Evolutionary conservation across 176 grass and related monocot genomes (phyloP), one percentile per base, ranked within the genome.

Genomic region (Cenchrus purpureus): DNA sequence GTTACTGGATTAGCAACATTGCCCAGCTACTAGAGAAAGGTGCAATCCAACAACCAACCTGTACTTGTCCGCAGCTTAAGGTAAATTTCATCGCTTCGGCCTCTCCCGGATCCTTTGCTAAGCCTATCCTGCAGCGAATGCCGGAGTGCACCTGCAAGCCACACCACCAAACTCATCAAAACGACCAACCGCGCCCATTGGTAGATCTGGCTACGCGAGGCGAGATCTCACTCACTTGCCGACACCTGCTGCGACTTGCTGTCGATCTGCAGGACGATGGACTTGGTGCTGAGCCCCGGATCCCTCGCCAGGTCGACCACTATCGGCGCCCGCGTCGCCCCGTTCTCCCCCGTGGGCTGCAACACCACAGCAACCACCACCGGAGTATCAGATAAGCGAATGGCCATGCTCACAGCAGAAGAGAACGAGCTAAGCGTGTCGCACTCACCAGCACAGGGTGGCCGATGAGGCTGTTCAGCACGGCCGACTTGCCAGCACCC

Each of bases 171-270:
- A 86, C 74, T 78, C 16, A 81, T 75, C 56, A 72, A 51, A 89
- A 70, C 60, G 72, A 69, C 82, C 71, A 88, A 72, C 50, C 83
- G 56, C 32, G 19, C 1, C 15, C 79, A 79, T 83, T 68, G 68
- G 4, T 79, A 88, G 86, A 88, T 85, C 85, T 64, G 73, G 25
- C 42, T 46, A 72, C 2, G 8, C 10, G 32, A 56, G 1, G 68
- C 32, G 46, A 92, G 87, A 91, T 82, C 78, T 90, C 77, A 92
- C 95, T 91, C 87, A 98, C 95, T 98, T 82, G 95, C 91, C 16
- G 95, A 93, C 69, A 98, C 95, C 79, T 98, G 95, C 88, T 98
- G 95, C n/a, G 95, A 98, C 85, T 98, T 98, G 93, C 84, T 93
- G 79, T 98, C 93, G 84, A 95, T 89, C 90, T 95, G 95, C 51